These are phyloP conservation scores for Microthlaspi erraticum DNA, from an alignment of 345 rosid species.

Conservation along the genomic window DNA sequence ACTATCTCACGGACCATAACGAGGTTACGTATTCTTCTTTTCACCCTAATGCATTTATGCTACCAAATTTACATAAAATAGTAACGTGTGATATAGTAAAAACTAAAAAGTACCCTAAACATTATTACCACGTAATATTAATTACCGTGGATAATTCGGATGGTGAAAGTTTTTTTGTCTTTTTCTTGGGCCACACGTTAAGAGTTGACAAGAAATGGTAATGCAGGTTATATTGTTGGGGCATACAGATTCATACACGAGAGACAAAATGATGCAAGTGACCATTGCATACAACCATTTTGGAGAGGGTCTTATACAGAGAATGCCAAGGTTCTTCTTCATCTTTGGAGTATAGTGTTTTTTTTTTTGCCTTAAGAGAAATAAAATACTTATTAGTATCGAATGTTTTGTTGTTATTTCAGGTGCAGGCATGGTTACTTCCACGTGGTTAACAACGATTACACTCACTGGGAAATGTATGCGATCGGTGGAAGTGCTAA, in stretches of 20 bases:
- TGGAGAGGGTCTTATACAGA: conserved; percentile 94
- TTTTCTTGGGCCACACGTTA: neutral
- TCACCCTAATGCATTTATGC: neutral
- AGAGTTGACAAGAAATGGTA: neutral
- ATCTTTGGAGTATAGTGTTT: neutral
- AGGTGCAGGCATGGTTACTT: conserved; percentile 96
- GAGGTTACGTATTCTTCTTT: conserved; percentile 49
- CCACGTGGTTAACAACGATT: conserved; percentile 95
- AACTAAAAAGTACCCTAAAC: too few species aligned
- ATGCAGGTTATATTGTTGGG: conserved; percentile 88
- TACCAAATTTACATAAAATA: neutral
- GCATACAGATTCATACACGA: conserved; percentile 86
- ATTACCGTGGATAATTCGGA: too few species aligned
- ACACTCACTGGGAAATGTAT: conserved; percentile 96
- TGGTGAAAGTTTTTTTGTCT: neutral
- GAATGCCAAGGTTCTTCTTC: conserved; percentile 85
- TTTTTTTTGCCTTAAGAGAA: too few species aligned
- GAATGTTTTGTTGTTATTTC: conserved; percentile 35
- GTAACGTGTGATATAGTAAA: too few species aligned
- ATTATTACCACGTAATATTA: too few species aligned
- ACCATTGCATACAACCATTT: conserved; percentile 96
- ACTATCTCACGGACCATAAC: conserved; percentile 76
- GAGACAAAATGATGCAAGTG: conserved; percentile 94
- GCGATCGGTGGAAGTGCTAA: conserved; percentile 97
- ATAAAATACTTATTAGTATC: too few species aligned